Conservation (phyloP, 2,329 filamentous ascomycete genomes). For the Magnaporthiopsis rhizophila region DNA sequence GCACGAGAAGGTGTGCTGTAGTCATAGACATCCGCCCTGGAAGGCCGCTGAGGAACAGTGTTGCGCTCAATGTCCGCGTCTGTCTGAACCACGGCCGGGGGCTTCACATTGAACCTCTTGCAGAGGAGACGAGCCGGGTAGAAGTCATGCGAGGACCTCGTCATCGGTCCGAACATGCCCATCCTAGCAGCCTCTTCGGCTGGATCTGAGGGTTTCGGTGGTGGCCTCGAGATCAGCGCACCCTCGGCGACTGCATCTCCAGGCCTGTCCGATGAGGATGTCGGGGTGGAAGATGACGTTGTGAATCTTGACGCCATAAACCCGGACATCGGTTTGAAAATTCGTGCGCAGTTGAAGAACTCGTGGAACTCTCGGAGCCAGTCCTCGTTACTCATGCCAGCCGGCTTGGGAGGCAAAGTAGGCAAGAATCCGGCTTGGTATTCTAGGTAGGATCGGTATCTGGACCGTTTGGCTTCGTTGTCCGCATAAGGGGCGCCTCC, state of each 20-base stretch:
- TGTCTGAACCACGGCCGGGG: constrained; percentile 59
- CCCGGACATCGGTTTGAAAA: constrained; percentile 88
- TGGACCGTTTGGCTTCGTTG: constrained; percentile 66
- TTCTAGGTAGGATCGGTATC: constrained; percentile 78
- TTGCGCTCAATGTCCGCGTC: constrained; percentile 31
- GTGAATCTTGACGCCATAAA: constrained; percentile 94
- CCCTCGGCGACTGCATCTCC: constrained; percentile 12
- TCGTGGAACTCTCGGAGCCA: constrained; percentile 74
- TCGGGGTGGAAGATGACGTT: constrained; percentile 45
- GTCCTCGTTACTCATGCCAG: constrained; percentile 51
- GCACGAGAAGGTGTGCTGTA: neutral
- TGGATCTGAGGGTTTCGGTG: constrained; percentile 59
- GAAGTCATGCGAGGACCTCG: constrained; percentile 63
- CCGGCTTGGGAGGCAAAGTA: constrained; percentile 42
- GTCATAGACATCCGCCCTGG: constrained; percentile 5
- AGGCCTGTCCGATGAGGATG: neutral
- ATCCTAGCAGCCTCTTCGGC: constrained; percentile 80
- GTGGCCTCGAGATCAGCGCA: constrained; percentile 36
- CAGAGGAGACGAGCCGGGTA: constrained; percentile 79
- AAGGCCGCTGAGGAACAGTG: constrained; percentile 5
- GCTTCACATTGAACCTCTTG: constrained; percentile 85
- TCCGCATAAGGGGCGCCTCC: constrained; percentile 77
- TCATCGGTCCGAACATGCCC: constrained; percentile 90
- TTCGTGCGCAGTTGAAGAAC: constrained; percentile 55
- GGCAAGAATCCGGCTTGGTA: constrained; percentile 57